phyloP scores from a whole-genome alignment of 306 rosid species.

The Mimosa bimucronata region DNA sequence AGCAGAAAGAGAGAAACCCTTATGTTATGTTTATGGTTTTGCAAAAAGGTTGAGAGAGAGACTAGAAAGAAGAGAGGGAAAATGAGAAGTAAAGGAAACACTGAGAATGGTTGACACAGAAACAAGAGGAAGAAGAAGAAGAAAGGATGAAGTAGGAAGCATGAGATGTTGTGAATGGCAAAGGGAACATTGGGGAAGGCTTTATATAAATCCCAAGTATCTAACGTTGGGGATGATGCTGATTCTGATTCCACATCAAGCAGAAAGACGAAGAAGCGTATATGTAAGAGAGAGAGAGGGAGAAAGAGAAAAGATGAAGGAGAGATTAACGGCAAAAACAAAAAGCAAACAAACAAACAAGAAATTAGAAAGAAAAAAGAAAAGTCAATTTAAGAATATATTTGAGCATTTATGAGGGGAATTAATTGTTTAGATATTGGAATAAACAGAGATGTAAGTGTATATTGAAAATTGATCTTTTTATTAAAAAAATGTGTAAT shows the following conservation, averaged over 20 bases:
- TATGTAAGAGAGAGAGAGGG: neutral
- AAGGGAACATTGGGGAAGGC: slow-evolving; percentile 22
- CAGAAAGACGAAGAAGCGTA: neutral
- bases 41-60: neutral
- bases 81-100: neutral
- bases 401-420: neutral
- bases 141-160: neutral
- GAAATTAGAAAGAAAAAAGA: neutral
- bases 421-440: neutral
- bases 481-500: too few species aligned
- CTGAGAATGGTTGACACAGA: slow-evolving; percentile 3
- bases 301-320: neutral
- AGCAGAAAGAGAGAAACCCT: neutral
- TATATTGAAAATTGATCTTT: too few species aligned
- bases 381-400: neutral
- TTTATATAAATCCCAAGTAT: slow-evolving; percentile 32
- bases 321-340: neutral
- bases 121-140: neutral
- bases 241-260: neutral
- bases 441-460: neutral
- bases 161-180: slow-evolving; percentile 13
- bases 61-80: neutral
- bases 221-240: slow-evolving; percentile 30
- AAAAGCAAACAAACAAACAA: neutral
- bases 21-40: neutral